Percentiles rank a stretch among this genome's conserved stretches.
Evolutionary conservation across 169 alveolate species (phyloP).

Genomic region (Plasmodium falciparum): DNA sequence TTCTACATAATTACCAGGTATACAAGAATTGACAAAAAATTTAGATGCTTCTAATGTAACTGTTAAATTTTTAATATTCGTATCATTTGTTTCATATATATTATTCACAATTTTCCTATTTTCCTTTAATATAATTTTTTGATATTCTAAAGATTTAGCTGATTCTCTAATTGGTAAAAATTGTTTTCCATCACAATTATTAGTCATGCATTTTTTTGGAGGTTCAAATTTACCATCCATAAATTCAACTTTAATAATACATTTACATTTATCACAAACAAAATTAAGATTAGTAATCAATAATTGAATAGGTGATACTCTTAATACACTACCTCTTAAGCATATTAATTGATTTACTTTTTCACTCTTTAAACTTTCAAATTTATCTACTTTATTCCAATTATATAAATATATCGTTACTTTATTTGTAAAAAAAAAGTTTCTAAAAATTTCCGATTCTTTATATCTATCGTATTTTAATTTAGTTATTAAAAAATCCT

Average conservation of each 20-base stretch:
- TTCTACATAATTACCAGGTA: slow-evolving; percentile 67
- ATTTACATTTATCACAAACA: slow-evolving; percentile 67
- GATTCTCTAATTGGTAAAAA: slow-evolving; percentile 65
- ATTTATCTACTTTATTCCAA: slow-evolving; percentile 66
- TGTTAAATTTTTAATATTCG: slow-evolving; percentile 39
- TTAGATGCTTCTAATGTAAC: slow-evolving; percentile 55
- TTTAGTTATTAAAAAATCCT: slow-evolving; percentile 22
- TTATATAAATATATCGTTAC: slow-evolving; percentile 62
- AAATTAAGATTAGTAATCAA: slow-evolving; percentile 54
- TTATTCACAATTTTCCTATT: slow-evolving; percentile 31
- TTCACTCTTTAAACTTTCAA: slow-evolving; percentile 59
- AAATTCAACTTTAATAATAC: slow-evolving; percentile 36
- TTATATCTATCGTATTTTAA: slow-evolving; percentile 34
- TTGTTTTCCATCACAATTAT: slow-evolving; percentile 26
- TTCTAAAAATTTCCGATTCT: slow-evolving; percentile 37
- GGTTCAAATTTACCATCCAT: slow-evolving; percentile 66
- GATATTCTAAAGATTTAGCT: slow-evolving; percentile 72
- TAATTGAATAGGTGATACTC: slow-evolving; percentile 67
- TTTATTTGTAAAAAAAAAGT: slow-evolving; percentile 29
- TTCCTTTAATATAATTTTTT: slow-evolving; percentile 62
- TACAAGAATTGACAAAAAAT: slow-evolving; percentile 54
- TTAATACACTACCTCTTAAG: slow-evolving; percentile 63
- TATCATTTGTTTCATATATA: slow-evolving; percentile 31
- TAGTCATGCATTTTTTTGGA: slow-evolving; percentile 35
- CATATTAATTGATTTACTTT: slow-evolving; percentile 64